Evolutionary conservation across 306 rosid genomes (phyloP), one percentile per base, ranked within the genome.

Genomic region (Abrus pulchellus): DNA sequence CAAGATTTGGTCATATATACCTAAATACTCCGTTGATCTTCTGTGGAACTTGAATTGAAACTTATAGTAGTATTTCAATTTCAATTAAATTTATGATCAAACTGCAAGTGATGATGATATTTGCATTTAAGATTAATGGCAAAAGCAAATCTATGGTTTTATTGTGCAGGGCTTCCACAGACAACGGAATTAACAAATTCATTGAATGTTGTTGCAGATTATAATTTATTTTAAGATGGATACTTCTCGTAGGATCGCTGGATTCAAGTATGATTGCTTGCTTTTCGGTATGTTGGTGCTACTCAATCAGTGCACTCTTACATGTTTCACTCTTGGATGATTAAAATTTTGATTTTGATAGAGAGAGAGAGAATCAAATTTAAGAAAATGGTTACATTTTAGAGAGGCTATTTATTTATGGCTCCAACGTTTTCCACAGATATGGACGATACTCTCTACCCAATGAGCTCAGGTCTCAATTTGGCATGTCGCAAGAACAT

Each of bases 361-460:
- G 20, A 20, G 20, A 20, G 36, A 56, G 40, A 59, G 14, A 33
- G 3, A 61, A 6, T 10, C 4, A 59, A 57, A 30, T 59, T 28
- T 12, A 7, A 1, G 9, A 28, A 9, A 28, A 28, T 0, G 30
- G 40, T 2, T 34, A 28, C 20, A 20, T 20, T 20, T 20, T 20
- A 20, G 20, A 20, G 20, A 20, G 20, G 20, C 66, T n/a, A 10
- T 69, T 73, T 3, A 50, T 20, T 36, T 74, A 11, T 76, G 52
- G 52, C 9, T 41, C 40, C 29, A 29, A 41, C 56, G 32, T 63
- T 62, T 34, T 49, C 13, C 40, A 29, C 85, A 90, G 94, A 90
- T 80, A 82, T 90, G 86, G 91, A 90, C 73, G 91, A 90, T 70
- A 90, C 94, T 72, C 88, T 88, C 45, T 88, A 90, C 69, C 90